Conservation (phyloP, 257 asterid genomes). For the Henckelia pumila region DNA sequence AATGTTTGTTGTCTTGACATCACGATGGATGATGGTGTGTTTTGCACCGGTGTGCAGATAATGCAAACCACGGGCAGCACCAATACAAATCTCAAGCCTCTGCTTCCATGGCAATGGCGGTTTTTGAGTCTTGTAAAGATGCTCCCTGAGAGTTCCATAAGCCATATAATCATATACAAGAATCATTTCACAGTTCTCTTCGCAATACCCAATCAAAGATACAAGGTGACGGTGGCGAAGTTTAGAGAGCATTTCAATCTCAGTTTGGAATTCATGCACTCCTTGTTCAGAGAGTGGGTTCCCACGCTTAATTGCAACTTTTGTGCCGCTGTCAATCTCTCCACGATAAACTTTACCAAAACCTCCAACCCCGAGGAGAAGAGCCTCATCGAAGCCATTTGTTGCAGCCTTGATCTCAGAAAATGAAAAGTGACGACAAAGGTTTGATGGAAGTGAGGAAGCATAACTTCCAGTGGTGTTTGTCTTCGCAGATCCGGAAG, state of each 20-base stretch:
- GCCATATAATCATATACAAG: constrained; percentile 92
- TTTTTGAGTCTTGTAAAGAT: constrained; percentile 80
- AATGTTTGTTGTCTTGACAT: constrained; percentile 90
- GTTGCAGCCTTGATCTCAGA: constrained; percentile 86
- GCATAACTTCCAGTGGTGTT: constrained; percentile 78
- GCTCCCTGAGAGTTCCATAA: constrained; percentile 81
- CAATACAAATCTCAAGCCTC: constrained; percentile 87
- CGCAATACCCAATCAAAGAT: constrained; percentile 83
- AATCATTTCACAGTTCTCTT: constrained; percentile 88
- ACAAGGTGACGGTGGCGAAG: constrained; percentile 92
- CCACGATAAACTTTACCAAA: constrained; percentile 84
- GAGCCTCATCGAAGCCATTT: constrained; percentile 70
- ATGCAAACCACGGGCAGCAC: constrained; percentile 88
- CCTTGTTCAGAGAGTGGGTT: constrained; percentile 91
- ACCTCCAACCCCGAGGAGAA: constrained; percentile 85
- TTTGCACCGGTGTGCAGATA: constrained; percentile 90
- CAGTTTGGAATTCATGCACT: constrained; percentile 85
- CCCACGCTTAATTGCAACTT: constrained; percentile 91
- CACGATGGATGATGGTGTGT: constrained; percentile 86
- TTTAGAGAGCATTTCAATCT: constrained; percentile 91
- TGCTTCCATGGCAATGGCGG: constrained; percentile 91
- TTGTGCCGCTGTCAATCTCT: constrained; percentile 81
- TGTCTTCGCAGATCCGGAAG: constrained; percentile 71
- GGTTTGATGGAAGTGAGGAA: constrained; percentile 84
- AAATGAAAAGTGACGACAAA: constrained; percentile 84